A percentile compares a stretch with the other conserved stretches of the same genome.
Conservation (phyloP, 495 filamentous ascomycete genomes). For the Penicillium crystallinum region DNA sequence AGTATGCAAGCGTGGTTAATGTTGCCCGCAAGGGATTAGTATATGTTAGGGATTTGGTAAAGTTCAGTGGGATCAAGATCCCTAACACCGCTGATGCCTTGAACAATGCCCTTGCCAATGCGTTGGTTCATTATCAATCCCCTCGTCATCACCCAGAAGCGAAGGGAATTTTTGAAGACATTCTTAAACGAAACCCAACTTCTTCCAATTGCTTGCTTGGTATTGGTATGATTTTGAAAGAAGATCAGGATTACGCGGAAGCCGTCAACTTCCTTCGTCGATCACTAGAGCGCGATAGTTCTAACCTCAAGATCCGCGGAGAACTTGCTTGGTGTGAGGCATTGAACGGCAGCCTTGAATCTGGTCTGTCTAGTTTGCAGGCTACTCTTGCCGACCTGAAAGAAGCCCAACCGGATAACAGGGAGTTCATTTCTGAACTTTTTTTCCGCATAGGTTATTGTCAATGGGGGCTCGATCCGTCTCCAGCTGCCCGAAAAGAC, state of each 20-base stretch:
- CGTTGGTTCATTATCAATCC: conserved; percentile 79
- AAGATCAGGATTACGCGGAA: conserved; percentile 77
- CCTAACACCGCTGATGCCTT: conserved; percentile 65
- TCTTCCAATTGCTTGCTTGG: conserved; percentile 82
- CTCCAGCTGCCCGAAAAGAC: conserved; percentile 64
- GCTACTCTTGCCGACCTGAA: conserved; percentile 57
- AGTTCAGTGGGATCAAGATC: conserved; percentile 60
- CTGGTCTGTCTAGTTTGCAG: conserved; percentile 62
- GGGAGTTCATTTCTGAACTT: conserved; percentile 73
- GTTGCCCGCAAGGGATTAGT: conserved; percentile 65
- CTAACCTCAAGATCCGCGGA: conserved; percentile 68
- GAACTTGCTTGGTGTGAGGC: conserved; percentile 90
- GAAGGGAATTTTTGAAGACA: conserved; percentile 69
- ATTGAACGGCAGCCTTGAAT: conserved; percentile 65
- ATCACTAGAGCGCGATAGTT: conserved; percentile 63
- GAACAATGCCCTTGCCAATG: conserved; percentile 71
- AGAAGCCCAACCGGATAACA: conserved; percentile 49
- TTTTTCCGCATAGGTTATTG: conserved; percentile 86
- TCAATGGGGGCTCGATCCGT: conserved; percentile 76
- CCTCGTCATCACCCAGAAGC: conserved; percentile 88
- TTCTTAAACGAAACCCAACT: conserved; percentile 63
- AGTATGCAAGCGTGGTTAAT: conserved; percentile 79
- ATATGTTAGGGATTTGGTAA: conserved; percentile 53
- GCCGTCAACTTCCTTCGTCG: conserved; percentile 73
- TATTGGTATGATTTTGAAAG: conserved; percentile 84